These are phyloP conservation scores for Saccharomyces hybrid DNA, from an alignment of 1,139 yeast species.

Conservation along the genomic window DNA sequence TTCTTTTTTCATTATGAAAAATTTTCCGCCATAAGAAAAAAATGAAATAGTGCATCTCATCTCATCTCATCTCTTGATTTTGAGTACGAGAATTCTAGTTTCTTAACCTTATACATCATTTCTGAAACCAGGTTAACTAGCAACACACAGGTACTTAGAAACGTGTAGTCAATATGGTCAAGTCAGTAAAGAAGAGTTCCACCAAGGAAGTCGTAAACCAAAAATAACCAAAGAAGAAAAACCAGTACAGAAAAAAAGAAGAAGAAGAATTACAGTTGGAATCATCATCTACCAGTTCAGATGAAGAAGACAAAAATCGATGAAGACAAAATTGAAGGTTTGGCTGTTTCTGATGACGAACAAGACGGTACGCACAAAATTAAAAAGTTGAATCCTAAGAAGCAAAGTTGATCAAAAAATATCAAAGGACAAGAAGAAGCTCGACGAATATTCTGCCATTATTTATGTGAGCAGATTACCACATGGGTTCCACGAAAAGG, in stretches of 20 bases:
- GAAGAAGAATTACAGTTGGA: slow-evolving; percentile 3
- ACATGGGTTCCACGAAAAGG: slow-evolving; percentile 80
- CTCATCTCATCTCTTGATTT: slow-evolving; percentile 4
- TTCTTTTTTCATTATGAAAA: not conserved
- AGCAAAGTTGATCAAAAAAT: slow-evolving; percentile 12
- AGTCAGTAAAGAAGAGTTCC: slow-evolving; percentile 2
- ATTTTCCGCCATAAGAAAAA: slow-evolving; percentile 4
- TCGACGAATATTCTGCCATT: slow-evolving; percentile 45
- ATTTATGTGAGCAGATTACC: slow-evolving; percentile 90
- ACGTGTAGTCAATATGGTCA: slow-evolving; percentile 4
- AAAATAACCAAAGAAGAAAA: slow-evolving; percentile 15
- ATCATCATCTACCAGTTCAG: not conserved
- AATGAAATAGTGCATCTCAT: slow-evolving; percentile 5
- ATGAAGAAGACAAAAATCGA: not conserved
- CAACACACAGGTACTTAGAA: not conserved
- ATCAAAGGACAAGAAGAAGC: not conserved
- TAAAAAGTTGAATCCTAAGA: slow-evolving; percentile 27
- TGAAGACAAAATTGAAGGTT: slow-evolving; percentile 32
- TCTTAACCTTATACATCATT: not conserved
- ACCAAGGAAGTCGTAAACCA: slow-evolving; percentile 5
- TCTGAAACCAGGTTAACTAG: not conserved
- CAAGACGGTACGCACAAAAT: slow-evolving; percentile 25
- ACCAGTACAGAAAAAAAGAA: slow-evolving; percentile 8
- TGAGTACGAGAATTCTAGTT: not conserved
- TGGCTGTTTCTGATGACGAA: slow-evolving; percentile 32